Evolutionary conservation across 139 green algal genomes (phyloP), one percentile per base, ranked within the genome.

Genomic region (Tetraselmis chui): DNA sequence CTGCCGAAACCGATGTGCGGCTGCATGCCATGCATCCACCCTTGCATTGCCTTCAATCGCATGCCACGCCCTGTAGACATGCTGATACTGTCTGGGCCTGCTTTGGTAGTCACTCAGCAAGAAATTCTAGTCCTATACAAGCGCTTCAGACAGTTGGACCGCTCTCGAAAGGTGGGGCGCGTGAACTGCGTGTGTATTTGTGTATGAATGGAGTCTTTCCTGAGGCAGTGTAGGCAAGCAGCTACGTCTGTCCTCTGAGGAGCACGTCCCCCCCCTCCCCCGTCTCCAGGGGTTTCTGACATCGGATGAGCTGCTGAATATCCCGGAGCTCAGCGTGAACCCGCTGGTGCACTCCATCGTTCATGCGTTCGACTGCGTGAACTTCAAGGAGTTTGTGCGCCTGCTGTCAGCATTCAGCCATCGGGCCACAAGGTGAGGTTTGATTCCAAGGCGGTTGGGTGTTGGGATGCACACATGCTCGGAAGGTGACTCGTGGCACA

Each of bases 371-470:
- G 77, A 80, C 29, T 59, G 32, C 29, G 77, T 80, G 2, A 80
- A 80, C 77, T 80, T 80, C 77, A 80, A 45, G 77, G 77, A 80
- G 29, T 80, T 80, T 32, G 31, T 80, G n/a, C 77, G 32, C 2
- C 31, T 80, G 24, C 77, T 80, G 28, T 80, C 77, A 2, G 77
- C 77, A 2, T 80, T 80, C 28, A 80, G 77, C 77, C 77, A 27
- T 32, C 31, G 32, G n/a, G 77, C 77, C 2, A 59, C 77, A 2
- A 80, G n/a, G 77, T 31, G 45, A 67, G 11, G 18, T 67, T 18
- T 18, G 45, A 5, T 18, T 5, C 11, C 18, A 67, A n/a, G n/a
- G n/a, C n/a, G n/a, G n/a, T n/a, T n/a, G n/a, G n/a, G n/a, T n/a
- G n/a, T n/a, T n/a, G n/a, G n/a, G n/a, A n/a, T n/a, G n/a, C n/a